Base-by-base conservation (phyloP, 805 yeast genomes). In the Lachancea sp. region DNA sequence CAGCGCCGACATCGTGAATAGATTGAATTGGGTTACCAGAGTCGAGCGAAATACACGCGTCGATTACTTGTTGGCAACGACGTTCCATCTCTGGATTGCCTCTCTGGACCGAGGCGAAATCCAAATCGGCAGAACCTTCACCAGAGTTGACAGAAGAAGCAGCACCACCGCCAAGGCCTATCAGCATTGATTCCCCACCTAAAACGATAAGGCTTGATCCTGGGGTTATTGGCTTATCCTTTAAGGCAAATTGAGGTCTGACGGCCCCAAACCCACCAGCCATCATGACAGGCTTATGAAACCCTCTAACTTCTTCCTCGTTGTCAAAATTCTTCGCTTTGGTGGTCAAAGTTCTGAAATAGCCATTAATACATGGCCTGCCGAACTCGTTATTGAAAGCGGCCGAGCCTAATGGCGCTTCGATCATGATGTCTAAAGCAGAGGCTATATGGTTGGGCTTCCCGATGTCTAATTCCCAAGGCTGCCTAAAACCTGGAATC, bases 51-150 rank as follows among this genome's bases (percentile, higher is more conserved):
- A 80, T 80, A 74, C 99, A 92, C 13, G 94, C 79, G 63, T 90
- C 95, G 49, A 92, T 90, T 32, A 92, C 99, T 72, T 87, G 92
- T 67, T 92, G 99, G 22, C 97, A 96, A 62, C 99, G 83, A 69
- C 98, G 85, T 69, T 92, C 96, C 83, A 92, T 89, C 68, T 92
- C 99, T 15, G 99, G 97, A 68, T 92, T 92, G 42, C 97, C 98
- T 71, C 99, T 82, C 71, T 92, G 99, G 29, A 92, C 99, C 15
- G 97, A 89, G 9, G 98, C 98, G 68, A 88, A 92, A 71, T 92
- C 99, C 56, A 92, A 76, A 50, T 82, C 95, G 22, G 95, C 97
- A 29, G 95, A 84, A 38, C 92, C 96, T 62, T 86, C 96, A 54
- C 97, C 96, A 18, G 96, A 84, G n/a, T 95, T 78, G 37, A 89